Base-by-base conservation (phyloP, 2,329 filamentous ascomycete species). In the Alternaria gaisen region DNA sequence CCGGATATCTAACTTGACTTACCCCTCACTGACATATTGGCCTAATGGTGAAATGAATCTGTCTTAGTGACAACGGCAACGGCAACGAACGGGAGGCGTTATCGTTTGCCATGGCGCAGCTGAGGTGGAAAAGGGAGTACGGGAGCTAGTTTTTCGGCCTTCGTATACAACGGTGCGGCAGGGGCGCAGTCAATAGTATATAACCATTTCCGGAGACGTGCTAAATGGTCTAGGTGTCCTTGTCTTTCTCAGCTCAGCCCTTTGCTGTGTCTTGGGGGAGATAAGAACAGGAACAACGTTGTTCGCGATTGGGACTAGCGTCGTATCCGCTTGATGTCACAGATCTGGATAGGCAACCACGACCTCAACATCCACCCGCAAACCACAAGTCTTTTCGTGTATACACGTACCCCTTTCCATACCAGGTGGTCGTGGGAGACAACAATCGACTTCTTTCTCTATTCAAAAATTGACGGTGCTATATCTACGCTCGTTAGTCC, bases 41-140 rank as follows among this genome's bases (percentile, higher is more conserved):
- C 20, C 30, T 38, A 38, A 12, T 26, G 20, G 46, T 18, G 20
- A 32, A 20, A 1, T 24, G 8, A 36, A 20, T 38, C 32, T 24
- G 20, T 36, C 20, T 50, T 20, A 50, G 32, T 50, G 46, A 32
- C 30, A 50, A 36, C 14, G 30, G 20, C 24, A 1, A 50, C 46
- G 46, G 34, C 10, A 50, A 16, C 34, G 14, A 22, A 24, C 46
- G 46, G 46, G 46, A 50, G 46, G 46, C 46, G 46, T 50, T 38
- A 26, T 26, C 14, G 40, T 42, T 42, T 42, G 3, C 14, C 20
- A 32, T 50, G 46, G 46, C 46, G 46, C 26, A 50, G 46, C 46
- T 50, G 46, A 50, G 22, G 46, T 20, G 46, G 8, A 22, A 36
- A 36, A 34, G 46, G 46, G 46, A 50, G 8, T 22, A 32, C 30